Conservation (phyloP, 805 yeast genomes). For the Komagataella kurtzmanii region DNA sequence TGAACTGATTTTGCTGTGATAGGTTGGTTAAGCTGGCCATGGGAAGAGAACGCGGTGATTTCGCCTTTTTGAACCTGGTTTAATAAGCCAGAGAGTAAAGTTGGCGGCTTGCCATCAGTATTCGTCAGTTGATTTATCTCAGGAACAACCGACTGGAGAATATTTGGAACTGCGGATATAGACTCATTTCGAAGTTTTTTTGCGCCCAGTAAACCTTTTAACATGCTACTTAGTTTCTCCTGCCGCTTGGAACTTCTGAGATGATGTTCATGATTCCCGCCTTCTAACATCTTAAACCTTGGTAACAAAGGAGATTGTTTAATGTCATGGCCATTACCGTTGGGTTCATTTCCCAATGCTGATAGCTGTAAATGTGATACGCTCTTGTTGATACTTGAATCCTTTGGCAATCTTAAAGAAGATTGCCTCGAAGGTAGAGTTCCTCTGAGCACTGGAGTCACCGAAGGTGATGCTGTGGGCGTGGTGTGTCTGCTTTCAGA, state of each 20-base stretch:
- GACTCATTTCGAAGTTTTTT: slow-evolving; percentile 61
- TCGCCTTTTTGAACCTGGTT: slow-evolving; percentile 35
- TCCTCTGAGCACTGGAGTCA: slow-evolving; percentile 2
- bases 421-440: slow-evolving; percentile 1
- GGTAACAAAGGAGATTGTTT: slow-evolving; percentile 12
- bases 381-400: background rate
- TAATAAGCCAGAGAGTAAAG: slow-evolving; percentile 54
- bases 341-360: slow-evolving; percentile 7
- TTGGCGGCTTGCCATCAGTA: slow-evolving; percentile 35
- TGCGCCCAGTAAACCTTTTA: slow-evolving; percentile 65
- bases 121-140: background rate
- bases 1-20: slow-evolving; percentile 6
- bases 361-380: background rate
- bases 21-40: slow-evolving; percentile 10
- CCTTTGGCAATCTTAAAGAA: background rate
- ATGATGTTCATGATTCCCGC: slow-evolving; percentile 73
- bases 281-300: slow-evolving; percentile 43
- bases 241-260: slow-evolving; percentile 65
- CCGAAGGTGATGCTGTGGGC: slow-evolving; percentile 4
- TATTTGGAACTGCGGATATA: slow-evolving; percentile 59
- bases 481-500: slow-evolving; percentile 2
- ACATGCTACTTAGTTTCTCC: slow-evolving; percentile 62
- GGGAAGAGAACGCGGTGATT: slow-evolving; percentile 13
- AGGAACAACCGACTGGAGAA: slow-evolving; percentile 23
- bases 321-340: background rate